Conservation (phyloP, 2,329 filamentous ascomycete genomes). For the Xylariaceae sp. region DNA sequence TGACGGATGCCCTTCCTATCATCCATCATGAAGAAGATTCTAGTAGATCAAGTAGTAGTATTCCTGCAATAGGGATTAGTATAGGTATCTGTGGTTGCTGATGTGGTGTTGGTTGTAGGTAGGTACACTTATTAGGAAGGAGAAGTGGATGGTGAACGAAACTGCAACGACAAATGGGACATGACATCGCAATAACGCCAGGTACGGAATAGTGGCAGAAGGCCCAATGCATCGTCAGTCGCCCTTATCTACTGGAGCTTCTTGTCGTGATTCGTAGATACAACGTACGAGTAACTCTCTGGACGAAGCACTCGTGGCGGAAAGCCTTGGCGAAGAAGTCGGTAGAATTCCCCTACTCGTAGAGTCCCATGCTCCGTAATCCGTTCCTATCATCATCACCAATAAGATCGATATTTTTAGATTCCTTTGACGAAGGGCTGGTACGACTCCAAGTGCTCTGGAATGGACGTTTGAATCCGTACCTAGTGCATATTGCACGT, state of each 20-base stretch:
- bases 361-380: not conserved
- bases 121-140: too few relatives aligned
- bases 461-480: not conserved
- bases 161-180: conserved; percentile 18
- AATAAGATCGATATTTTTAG: not conserved
- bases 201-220: not conserved
- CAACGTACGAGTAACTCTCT: not conserved
- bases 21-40: not conserved
- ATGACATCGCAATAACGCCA: conserved; percentile 1
- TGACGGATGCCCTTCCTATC: not conserved
- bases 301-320: not conserved
- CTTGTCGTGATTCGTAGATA: not conserved
- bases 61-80: too few relatives aligned
- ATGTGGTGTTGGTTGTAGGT: not conserved
- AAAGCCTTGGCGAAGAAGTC: not conserved
- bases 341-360: not conserved
- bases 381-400: not conserved
- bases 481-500: not conserved
- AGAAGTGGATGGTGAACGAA: not conserved
- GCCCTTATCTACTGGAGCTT: too few relatives aligned
- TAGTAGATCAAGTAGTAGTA: not conserved
- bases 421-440: not conserved
- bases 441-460: not conserved
- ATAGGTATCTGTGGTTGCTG: not conserved
- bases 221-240: too few relatives aligned